These are phyloP conservation scores for Rhodocollybia butyracea DNA, from an alignment of 768 basidiomycete genomes.

Conservation along the genomic window DNA sequence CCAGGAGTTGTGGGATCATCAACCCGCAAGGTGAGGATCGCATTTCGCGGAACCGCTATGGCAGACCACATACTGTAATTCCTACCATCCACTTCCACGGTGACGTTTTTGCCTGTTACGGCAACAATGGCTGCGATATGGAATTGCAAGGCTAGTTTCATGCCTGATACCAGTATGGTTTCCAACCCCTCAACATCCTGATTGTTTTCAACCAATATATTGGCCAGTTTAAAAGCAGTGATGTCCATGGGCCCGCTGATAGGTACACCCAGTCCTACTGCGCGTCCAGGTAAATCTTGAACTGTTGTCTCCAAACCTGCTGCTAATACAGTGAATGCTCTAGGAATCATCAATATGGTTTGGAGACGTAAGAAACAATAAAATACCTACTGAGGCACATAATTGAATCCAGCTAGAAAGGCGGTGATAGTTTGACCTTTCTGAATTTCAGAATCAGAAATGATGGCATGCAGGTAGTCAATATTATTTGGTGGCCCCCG, in stretches of 20 bases:
- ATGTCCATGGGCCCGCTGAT: constrained; percentile 64
- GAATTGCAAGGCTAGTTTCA: constrained; percentile 46
- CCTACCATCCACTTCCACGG: constrained; percentile 38
- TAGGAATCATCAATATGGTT: constrained; percentile 13
- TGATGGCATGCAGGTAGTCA: constrained; percentile 45
- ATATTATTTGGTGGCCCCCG: constrained; percentile 62
- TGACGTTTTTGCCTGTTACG: constrained; percentile 48
- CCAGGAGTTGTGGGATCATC: constrained; percentile 33
- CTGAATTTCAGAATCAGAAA: constrained; percentile 33
- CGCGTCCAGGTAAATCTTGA: constrained; percentile 56
- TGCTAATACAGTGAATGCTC: constrained; percentile 50
- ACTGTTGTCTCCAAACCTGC: constrained; percentile 55
- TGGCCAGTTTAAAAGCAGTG: constrained; percentile 52
- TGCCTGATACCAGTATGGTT: constrained; percentile 42
- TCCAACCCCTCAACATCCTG: constrained; percentile 53
- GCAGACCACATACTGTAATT: constrained; percentile 45
- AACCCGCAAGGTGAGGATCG: constrained; percentile 13
- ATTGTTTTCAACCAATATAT: constrained; percentile 55
- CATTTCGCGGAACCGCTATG: constrained; percentile 41
- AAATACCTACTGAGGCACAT: constrained; percentile 34
- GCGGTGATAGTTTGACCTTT: constrained; percentile 44
- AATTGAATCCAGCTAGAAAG: constrained; percentile 44
- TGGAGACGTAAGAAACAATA: neutral
- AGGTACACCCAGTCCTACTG: constrained; percentile 55
- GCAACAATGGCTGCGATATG: constrained; percentile 46